phyloP scores from a whole-genome alignment of 2,329 filamentous ascomycete genomes.

The Ilyonectria mors-panacis region DNA sequence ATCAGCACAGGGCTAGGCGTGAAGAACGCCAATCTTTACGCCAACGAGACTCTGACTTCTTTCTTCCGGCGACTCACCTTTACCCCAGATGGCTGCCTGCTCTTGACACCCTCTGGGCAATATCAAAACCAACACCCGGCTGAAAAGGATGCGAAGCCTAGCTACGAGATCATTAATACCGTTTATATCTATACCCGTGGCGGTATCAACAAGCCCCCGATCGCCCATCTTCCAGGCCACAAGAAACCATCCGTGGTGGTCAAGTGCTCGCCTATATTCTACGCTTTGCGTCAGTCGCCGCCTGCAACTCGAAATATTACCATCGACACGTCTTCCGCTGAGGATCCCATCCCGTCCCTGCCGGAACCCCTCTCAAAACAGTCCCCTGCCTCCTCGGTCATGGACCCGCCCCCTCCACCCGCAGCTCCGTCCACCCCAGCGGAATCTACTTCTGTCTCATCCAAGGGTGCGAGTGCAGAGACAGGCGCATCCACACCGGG shows the following conservation, averaged over 20 bases:
- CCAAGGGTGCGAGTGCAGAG: slow-evolving; percentile 64
- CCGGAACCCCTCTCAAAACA: slow-evolving; percentile 85
- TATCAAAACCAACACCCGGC: slow-evolving; percentile 84
- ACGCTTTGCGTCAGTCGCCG: slow-evolving; percentile 79
- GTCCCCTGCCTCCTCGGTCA: slow-evolving; percentile 71
- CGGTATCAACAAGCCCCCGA: slow-evolving; percentile 95
- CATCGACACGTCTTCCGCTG: slow-evolving; percentile 90
- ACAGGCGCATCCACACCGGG: slow-evolving; percentile 67
- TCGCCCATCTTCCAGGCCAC: slow-evolving; percentile 94
- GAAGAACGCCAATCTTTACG: slow-evolving; percentile 91
- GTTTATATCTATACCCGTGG: slow-evolving; percentile 98
- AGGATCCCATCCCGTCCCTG: slow-evolving; percentile 86
- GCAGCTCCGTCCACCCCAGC: slow-evolving; percentile 60
- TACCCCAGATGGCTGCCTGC: slow-evolving; percentile 92
- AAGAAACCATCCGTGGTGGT: slow-evolving; percentile 98
- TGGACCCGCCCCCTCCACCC: slow-evolving; percentile 85
- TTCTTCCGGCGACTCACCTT: slow-evolving; percentile 97
- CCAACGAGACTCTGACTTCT: slow-evolving; percentile 95
- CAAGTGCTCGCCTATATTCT: slow-evolving; percentile 92
- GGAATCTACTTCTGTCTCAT: slow-evolving; percentile 65
- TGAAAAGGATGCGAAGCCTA: slow-evolving; percentile 78
- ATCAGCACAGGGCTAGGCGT: slow-evolving; percentile 72
- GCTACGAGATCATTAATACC: slow-evolving; percentile 93
- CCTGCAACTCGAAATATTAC: slow-evolving; percentile 89
- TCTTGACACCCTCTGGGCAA: slow-evolving; percentile 95